Percentiles rank a stretch among this genome's conserved stretches.
Conservation (phyloP, 2,329 filamentous ascomycete genomes). For the Hymenoscyphus albidus region DNA sequence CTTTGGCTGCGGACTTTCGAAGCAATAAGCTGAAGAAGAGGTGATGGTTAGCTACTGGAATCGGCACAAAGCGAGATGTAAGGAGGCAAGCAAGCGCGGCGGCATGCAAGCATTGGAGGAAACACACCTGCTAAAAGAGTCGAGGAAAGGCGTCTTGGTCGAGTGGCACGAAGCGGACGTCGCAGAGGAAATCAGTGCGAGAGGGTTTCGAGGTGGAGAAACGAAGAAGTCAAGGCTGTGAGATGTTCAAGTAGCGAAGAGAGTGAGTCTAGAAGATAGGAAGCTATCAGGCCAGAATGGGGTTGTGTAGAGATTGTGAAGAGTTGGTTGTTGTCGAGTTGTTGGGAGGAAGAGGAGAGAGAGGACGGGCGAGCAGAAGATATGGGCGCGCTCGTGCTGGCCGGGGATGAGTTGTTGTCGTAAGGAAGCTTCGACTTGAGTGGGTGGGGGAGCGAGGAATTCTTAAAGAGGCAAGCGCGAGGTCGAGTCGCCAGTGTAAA, state of each 20-base stretch:
- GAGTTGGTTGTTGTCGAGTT: slow-evolving; percentile 20
- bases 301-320: slow-evolving; percentile 32
- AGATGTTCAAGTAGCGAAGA: slow-evolving; percentile 33
- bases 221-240: slow-evolving; percentile 20
- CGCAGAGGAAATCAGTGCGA: background rate
- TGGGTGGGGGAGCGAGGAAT: background rate
- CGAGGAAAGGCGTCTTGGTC: slow-evolving; percentile 6
- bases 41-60: slow-evolving; percentile 17
- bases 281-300: slow-evolving; percentile 37
- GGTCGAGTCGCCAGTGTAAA: slow-evolving; percentile 1
- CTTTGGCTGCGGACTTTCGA: slow-evolving; percentile 15
- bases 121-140: slow-evolving; percentile 24
- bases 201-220: background rate
- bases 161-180: background rate
- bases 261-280: slow-evolving; percentile 34
- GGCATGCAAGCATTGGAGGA: background rate
- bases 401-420: background rate
- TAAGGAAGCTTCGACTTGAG: background rate
- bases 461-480: slow-evolving; percentile 1
- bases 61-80: background rate
- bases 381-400: slow-evolving; percentile 1
- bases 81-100: background rate
- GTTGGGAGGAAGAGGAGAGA: slow-evolving; percentile 12
- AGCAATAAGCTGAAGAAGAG: slow-evolving; percentile 19
- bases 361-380: slow-evolving; percentile 1